Conservation (phyloP, 257 asterid species). For the Pogostemon cablin region DNA sequence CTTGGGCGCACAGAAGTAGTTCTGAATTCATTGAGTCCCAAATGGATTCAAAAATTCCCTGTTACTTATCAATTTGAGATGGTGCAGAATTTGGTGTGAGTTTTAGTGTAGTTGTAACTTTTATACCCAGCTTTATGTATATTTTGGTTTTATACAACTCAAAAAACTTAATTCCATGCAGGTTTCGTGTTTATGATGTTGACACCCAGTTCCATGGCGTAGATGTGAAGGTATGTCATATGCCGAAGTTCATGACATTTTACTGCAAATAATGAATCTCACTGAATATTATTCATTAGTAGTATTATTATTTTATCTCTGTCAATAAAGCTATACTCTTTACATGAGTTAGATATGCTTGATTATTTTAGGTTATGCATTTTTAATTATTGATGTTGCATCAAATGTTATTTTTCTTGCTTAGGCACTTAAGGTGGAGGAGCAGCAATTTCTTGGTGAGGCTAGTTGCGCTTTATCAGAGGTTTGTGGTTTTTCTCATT, state of each 20-base stretch:
- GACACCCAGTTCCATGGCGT: conserved; percentile 80
- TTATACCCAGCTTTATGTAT: conserved; percentile 26
- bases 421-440: conserved; percentile 74
- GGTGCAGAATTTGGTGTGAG: conserved; percentile 97
- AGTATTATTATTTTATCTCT: conserved; percentile 5
- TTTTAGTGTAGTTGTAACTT: conserved; percentile 38
- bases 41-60: conserved; percentile 77
- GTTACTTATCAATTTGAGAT: conserved; percentile 86
- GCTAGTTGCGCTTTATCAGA: conserved; percentile 82
- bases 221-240: conserved; percentile 69
- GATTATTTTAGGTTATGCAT: conserved; percentile 18
- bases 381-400: not conserved
- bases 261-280: conserved; percentile 2
- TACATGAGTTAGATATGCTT: not conserved
- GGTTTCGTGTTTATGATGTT: conserved; percentile 89
- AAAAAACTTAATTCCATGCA: conserved; percentile 45
- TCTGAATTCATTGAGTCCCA: conserved; percentile 86
- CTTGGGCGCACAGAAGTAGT: conserved; percentile 94
- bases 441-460: conserved; percentile 98
- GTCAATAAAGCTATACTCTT: not conserved
- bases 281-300: not conserved
- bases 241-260: conserved; percentile 20
- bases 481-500: conserved; percentile 51
- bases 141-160: conserved; percentile 30
- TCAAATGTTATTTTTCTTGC: conserved; percentile 28